Evolutionary conservation across 2,329 filamentous ascomycete genomes (phyloP), one percentile per base, ranked within the genome.

Genomic region (Xylariales sp.): DNA sequence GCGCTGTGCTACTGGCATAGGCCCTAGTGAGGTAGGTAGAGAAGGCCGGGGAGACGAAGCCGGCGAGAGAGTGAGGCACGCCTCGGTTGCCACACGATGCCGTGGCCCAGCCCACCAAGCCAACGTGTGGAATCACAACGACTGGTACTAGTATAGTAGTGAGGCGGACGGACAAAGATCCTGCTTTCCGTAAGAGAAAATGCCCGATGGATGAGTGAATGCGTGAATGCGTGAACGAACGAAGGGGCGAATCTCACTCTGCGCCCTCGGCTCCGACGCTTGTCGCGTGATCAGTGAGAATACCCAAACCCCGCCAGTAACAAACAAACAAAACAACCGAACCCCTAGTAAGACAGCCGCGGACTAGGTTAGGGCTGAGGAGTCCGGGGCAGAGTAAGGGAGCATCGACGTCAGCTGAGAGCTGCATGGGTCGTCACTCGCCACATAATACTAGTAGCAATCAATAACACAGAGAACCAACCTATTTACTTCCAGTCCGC

Each of bases 381-480:
- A 57, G 41, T 54, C 53, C 41, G 53, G 10, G 32, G 32, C 49
- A 8, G 32, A 41, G 23, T 36, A 34, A 48, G 43, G 32, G 36
- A 41, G 46, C 53, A 53, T 53, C 23, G 5, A 45, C 18, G 32
- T 63, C 59, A 67, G 59, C 59, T 63, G 54, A 54, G 45, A 43
- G 32, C 52, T 55, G 52, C 58, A 58, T 14, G 30, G 52, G 36
- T 39, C 64, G 34, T 62, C 58, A 62, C 36, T 39, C 45, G 5
- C 32, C 30, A 28, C 53, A n/a, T 34, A 52, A 34, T 28, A n/a
- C 23, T 16, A 45, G 23, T 23, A 23, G 23, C 23, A 23, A 23
- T 23, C 23, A 23, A 23, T 23, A 23, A 23, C 23, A 23, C 23
- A 23, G 23, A 23, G 23, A 23, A 23, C 23, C 23, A 23, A 23